Evolutionary conservation across 2,329 filamentous ascomycete genomes (phyloP).

Genomic region (Periconia sp.): DNA sequence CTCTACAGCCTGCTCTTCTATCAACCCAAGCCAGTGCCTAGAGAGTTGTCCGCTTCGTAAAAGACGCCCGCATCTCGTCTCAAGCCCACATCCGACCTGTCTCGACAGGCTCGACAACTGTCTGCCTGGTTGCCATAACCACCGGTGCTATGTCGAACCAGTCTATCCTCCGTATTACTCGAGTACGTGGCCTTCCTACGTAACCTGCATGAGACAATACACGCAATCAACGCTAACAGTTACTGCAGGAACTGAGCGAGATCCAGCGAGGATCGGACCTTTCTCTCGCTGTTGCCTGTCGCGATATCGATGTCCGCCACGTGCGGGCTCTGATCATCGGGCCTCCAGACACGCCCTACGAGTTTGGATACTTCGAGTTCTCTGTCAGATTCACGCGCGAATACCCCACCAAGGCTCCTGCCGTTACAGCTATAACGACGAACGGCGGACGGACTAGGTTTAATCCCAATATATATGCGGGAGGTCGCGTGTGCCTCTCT

Average conservation of each 20-base stretch:
- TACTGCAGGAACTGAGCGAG: slow-evolving; percentile 77
- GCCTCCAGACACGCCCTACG: slow-evolving; percentile 92
- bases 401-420: slow-evolving; percentile 74
- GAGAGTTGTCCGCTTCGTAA: no score
- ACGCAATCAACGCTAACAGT: slow-evolving; percentile 19
- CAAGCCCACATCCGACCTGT: not conserved
- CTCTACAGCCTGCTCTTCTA: not conserved
- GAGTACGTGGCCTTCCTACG: slow-evolving; percentile 59
- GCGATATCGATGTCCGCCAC: slow-evolving; percentile 86
- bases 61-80: not conserved
- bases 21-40: no score
- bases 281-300: slow-evolving; percentile 85
- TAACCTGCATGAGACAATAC: slow-evolving; percentile 1
- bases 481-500: slow-evolving; percentile 91
- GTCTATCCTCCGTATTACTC: slow-evolving; percentile 85
- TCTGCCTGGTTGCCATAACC: not conserved
- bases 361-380: slow-evolving; percentile 98
- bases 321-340: slow-evolving; percentile 89
- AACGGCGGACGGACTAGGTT: slow-evolving; percentile 89
- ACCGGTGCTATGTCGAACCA: slow-evolving; percentile 73
- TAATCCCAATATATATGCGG: slow-evolving; percentile 95
- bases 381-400: slow-evolving; percentile 79
- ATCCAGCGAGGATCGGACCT: slow-evolving; percentile 84
- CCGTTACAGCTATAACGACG: slow-evolving; percentile 76
- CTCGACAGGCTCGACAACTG: not conserved